Evolutionary conservation across 495 filamentous ascomycete genomes (phyloP).

Genomic region (Mytilinidion resinicola): DNA sequence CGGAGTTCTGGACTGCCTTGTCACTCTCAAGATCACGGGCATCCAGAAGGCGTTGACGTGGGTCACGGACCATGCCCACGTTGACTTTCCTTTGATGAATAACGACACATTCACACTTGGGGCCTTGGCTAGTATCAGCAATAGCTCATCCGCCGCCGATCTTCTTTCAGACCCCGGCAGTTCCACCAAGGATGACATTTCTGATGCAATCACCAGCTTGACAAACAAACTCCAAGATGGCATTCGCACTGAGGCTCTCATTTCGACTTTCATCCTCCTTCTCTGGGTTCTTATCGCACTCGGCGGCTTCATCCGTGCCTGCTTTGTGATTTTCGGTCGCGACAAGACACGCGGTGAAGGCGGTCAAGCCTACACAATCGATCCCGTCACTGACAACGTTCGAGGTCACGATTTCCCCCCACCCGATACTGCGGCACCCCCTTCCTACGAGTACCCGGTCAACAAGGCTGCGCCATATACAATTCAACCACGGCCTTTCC

Average conservation of each 20-base stretch:
- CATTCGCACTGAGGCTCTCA: slow-evolving; percentile 68
- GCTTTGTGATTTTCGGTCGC: slow-evolving; percentile 44
- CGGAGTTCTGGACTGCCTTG: slow-evolving; percentile 50
- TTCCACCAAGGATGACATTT: slow-evolving; percentile 72
- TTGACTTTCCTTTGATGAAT: slow-evolving; percentile 70
- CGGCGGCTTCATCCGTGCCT: slow-evolving; percentile 61
- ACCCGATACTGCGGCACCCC: slow-evolving; percentile 20
- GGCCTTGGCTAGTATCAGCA: slow-evolving; percentile 55
- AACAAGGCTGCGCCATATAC: slow-evolving; percentile 33
- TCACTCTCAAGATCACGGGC: slow-evolving; percentile 39
- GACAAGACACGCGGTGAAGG: slow-evolving; percentile 51
- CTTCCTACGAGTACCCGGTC: slow-evolving; percentile 27
- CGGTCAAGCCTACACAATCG: slow-evolving; percentile 28
- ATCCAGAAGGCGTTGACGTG: slow-evolving; percentile 83
- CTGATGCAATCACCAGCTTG: slow-evolving; percentile 62
- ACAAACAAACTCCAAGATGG: slow-evolving; percentile 53
- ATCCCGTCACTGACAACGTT: slow-evolving; percentile 14
- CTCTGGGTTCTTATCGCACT: slow-evolving; percentile 73
- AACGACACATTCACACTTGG: slow-evolving; percentile 81
- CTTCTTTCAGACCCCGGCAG: slow-evolving; percentile 69
- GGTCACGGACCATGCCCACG: slow-evolving; percentile 77
- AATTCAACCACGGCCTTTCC: slow-evolving; percentile 31
- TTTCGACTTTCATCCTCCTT: slow-evolving; percentile 61
- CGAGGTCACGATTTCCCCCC: slow-evolving; percentile 4
- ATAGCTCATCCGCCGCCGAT: slow-evolving; percentile 47